Conservation (phyloP, 768 basidiomycete genomes). For the Termitomyces sp. region DNA sequence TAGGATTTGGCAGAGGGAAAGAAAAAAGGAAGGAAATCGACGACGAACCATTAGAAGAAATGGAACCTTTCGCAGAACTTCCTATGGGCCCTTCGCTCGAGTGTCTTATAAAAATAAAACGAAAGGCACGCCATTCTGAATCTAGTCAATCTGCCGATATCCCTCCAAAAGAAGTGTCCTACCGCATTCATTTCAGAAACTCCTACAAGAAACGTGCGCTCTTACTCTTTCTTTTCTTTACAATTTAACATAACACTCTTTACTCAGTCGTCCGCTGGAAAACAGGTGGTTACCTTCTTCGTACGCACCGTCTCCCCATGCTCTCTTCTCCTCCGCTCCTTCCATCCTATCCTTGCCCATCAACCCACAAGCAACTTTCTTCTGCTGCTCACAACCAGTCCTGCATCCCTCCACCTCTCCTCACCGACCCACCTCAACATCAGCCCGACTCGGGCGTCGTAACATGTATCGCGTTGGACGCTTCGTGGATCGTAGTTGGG, state of each 20-base stretch:
- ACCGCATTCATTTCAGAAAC: constrained; percentile 63
- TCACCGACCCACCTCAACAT: constrained; percentile 44
- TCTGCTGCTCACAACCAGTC: constrained; percentile 18
- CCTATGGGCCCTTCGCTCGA: background rate
- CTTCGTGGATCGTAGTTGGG: constrained; percentile 81
- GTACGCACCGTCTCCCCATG: constrained; percentile 65
- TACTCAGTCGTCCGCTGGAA: constrained; percentile 74
- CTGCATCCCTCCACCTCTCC: constrained; percentile 79
- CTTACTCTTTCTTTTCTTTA: constrained; percentile 1
- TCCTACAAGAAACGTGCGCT: constrained; percentile 66
- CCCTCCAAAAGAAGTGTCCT: constrained; percentile 17
- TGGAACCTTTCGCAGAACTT: background rate
- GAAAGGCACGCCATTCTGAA: background rate
- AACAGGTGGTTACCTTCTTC: constrained; percentile 63
- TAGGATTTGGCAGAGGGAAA: too few relatives aligned
- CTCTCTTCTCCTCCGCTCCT: constrained; percentile 39
- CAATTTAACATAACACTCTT: background rate
- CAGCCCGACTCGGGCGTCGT: constrained; percentile 57
- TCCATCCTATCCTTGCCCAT: constrained; percentile 2
- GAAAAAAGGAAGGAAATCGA: background rate
- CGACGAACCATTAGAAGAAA: background rate
- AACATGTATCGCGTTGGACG: constrained; percentile 81
- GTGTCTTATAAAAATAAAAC: background rate
- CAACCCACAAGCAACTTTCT: constrained; percentile 9
- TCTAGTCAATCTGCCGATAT: background rate